Percentiles rank a stretch among this genome's conserved stretches.
Evolutionary conservation across 345 rosid genomes (phyloP).

Genomic region (Reutealis trisperma): DNA sequence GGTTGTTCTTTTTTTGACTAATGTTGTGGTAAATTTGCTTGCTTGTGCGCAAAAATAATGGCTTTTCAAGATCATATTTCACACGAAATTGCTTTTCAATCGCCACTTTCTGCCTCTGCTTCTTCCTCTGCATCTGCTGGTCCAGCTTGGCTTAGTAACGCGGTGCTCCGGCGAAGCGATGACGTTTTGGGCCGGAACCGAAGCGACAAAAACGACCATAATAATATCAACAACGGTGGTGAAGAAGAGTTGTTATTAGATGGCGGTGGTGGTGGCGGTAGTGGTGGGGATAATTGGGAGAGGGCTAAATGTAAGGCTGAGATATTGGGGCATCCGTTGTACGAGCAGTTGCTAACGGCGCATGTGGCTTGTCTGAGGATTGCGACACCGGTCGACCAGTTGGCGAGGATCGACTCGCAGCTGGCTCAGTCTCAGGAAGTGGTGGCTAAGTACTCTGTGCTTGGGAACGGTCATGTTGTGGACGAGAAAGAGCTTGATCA

Average conservation of each 20-base stretch:
- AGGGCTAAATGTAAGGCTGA: slow-evolving; percentile 45
- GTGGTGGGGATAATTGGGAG: slow-evolving; percentile 35
- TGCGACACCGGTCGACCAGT: slow-evolving; percentile 49
- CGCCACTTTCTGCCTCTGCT: slow-evolving; percentile 19
- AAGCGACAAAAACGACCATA: background rate
- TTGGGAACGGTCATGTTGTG: slow-evolving; percentile 27
- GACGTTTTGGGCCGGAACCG: slow-evolving; percentile 19
- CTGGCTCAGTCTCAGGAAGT: slow-evolving; percentile 39
- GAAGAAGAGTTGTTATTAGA: slow-evolving; percentile 20
- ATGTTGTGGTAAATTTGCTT: background rate
- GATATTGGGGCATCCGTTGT: slow-evolving; percentile 47
- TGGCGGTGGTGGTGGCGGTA: slow-evolving; percentile 19
- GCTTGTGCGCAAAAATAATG: slow-evolving; percentile 19
- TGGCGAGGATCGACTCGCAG: slow-evolving; percentile 45
- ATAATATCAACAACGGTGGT: slow-evolving; percentile 9
- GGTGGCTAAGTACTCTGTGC: slow-evolving; percentile 41
- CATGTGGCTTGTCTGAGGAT: slow-evolving; percentile 41
- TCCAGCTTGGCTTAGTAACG: slow-evolving; percentile 47
- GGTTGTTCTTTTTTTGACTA: background rate
- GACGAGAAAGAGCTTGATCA: slow-evolving; percentile 49
- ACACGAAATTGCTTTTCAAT: slow-evolving; percentile 34
- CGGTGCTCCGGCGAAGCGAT: slow-evolving; percentile 24
- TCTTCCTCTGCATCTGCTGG: slow-evolving; percentile 23
- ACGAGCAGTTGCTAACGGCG: slow-evolving; percentile 43
- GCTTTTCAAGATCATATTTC: slow-evolving; percentile 35